phyloP scores from a whole-genome alignment of 2,329 filamentous ascomycete species.

The Verticillium alfalfae region DNA sequence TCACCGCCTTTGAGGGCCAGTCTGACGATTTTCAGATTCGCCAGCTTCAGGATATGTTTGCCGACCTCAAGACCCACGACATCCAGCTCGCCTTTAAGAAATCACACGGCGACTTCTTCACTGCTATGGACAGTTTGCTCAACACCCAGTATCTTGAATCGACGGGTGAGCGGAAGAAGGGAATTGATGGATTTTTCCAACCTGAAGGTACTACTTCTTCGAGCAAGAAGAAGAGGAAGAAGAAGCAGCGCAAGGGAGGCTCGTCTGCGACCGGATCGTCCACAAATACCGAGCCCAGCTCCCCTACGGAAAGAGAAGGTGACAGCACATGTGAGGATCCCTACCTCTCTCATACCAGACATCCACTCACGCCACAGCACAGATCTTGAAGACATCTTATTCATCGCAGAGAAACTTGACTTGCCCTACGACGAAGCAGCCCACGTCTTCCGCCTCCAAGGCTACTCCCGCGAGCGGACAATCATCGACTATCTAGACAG shows the following conservation, averaged over 20 bases:
- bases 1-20: conserved; percentile 24
- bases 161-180: conserved; percentile 57
- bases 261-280: conserved; percentile 3
- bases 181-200: conserved; percentile 76
- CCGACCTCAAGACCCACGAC: conserved; percentile 59
- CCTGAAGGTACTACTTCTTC: conserved; percentile 35
- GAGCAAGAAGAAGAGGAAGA: conserved; percentile 20
- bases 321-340: background rate
- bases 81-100: conserved; percentile 64
- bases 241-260: conserved; percentile 21
- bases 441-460: conserved; percentile 30
- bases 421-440: conserved; percentile 33
- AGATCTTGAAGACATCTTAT: conserved; percentile 34
- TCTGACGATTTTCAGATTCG: conserved; percentile 57
- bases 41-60: conserved; percentile 66
- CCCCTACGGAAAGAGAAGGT: background rate
- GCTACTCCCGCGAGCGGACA: conserved; percentile 31
- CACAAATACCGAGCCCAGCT: conserved; percentile 1
- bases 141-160: conserved; percentile 75
- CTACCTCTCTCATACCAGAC: background rate
- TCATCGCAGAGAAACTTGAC: conserved; percentile 36
- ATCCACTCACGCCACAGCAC: background rate
- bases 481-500: conserved; percentile 36
- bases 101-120: conserved; percentile 59
- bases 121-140: conserved; percentile 73